These are phyloP conservation scores for Porogramme epimiltina DNA, from an alignment of 1,284 basidiomycete species.

Conservation along the genomic window DNA sequence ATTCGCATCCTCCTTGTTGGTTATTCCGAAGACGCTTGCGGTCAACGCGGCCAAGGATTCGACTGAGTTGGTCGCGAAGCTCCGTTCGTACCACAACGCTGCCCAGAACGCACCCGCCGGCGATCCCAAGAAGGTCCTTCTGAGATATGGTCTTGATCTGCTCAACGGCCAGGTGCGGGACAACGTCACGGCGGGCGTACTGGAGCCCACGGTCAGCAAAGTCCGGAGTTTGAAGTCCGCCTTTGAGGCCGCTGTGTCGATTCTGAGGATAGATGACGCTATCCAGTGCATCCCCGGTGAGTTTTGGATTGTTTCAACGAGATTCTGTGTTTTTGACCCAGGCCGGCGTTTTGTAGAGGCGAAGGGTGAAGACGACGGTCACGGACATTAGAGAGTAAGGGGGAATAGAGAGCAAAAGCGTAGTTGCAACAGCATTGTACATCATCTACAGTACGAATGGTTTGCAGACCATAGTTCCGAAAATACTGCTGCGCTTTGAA, in stretches of 20 bases:
- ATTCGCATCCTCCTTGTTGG: slow-evolving; percentile 90
- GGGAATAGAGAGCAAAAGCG: slow-evolving; percentile 11
- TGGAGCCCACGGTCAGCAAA: slow-evolving; percentile 98
- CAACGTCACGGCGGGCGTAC: slow-evolving; percentile 90
- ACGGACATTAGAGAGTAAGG: slow-evolving; percentile 29
- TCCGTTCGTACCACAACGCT: slow-evolving; percentile 96
- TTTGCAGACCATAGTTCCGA: not conserved
- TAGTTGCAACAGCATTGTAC: slow-evolving; percentile 19
- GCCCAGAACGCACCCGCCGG: slow-evolving; percentile 90
- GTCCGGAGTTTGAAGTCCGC: slow-evolving; percentile 96
- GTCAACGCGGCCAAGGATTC: slow-evolving; percentile 99
- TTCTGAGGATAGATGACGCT: slow-evolving; percentile 95
- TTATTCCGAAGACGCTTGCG: slow-evolving; percentile 96
- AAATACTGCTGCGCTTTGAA: not conserved
- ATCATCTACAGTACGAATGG: slow-evolving; percentile 19
- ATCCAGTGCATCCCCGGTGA: slow-evolving; percentile 83
- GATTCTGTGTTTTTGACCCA: not conserved
- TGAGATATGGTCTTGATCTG: slow-evolving; percentile 95
- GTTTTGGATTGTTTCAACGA: slow-evolving; percentile 24
- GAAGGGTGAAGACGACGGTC: slow-evolving; percentile 56
- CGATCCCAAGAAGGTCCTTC: slow-evolving; percentile 94
- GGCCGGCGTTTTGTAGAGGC: slow-evolving; percentile 51
- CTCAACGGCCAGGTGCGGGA: slow-evolving; percentile 94
- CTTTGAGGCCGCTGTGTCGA: slow-evolving; percentile 94
- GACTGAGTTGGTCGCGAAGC: slow-evolving; percentile 95